Conservation (phyloP, 1,139 yeast species). For the Lizanozyma gosingica region DNA sequence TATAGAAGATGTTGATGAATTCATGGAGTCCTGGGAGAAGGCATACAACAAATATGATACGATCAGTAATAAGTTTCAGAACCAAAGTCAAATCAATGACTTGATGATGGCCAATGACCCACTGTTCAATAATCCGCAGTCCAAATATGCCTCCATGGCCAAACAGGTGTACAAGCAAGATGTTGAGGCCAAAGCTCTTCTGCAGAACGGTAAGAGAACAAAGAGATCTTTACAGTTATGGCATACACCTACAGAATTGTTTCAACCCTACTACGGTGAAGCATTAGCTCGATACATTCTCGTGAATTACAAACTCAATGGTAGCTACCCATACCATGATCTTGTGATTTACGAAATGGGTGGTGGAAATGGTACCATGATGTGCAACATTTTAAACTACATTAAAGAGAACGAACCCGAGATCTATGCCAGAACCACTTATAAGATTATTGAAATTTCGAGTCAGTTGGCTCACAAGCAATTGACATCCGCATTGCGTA, state of each 20-base stretch:
- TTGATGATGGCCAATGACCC: slow-evolving; percentile 2
- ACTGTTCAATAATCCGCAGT: slow-evolving; percentile 9
- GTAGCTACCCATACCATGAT: slow-evolving; percentile 53
- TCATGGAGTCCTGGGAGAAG: slow-evolving; percentile 57
- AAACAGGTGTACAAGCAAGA: slow-evolving; percentile 6
- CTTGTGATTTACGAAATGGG: slow-evolving; percentile 80
- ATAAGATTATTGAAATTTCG: slow-evolving; percentile 73
- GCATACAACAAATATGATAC: slow-evolving; percentile 55
- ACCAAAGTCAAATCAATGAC: slow-evolving; percentile 2
- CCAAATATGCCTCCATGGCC: slow-evolving; percentile 5
- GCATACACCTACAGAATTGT: slow-evolving; percentile 88
- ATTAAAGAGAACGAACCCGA: slow-evolving; percentile 60
- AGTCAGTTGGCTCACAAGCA: slow-evolving; percentile 62
- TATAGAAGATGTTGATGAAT: slow-evolving; percentile 59
- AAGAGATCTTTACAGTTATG: slow-evolving; percentile 58
- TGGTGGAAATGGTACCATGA: slow-evolving; percentile 84
- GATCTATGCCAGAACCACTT: slow-evolving; percentile 56
- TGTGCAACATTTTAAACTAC: slow-evolving; percentile 69
- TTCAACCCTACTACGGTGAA: slow-evolving; percentile 78
- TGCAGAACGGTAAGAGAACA: slow-evolving; percentile 10
- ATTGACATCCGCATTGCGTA: slow-evolving; percentile 25
- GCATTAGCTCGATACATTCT: slow-evolving; percentile 70
- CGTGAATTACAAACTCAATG: slow-evolving; percentile 57
- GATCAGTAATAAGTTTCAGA: slow-evolving; percentile 5
- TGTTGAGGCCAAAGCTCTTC: not conserved